Percentiles rank a stretch among this genome's conserved stretches.
phyloP scores from a whole-genome alignment of 345 rosid species.

The Pugionium dolabratum region DNA sequence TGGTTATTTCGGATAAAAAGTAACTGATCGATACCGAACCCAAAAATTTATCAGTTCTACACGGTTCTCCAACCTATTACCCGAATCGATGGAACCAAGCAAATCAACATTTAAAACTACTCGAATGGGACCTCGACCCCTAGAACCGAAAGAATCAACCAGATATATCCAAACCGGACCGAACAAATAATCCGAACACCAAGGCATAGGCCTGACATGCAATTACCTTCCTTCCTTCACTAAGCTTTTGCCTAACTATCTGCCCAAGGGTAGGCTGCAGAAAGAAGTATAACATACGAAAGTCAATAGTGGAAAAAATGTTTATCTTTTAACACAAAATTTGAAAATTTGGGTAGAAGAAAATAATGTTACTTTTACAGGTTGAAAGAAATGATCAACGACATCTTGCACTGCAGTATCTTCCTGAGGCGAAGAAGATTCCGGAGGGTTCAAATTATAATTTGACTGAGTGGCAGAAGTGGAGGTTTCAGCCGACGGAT shows the following conservation, averaged over 20 bases:
- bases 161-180: no score
- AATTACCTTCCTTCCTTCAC: slow-evolving; percentile 88
- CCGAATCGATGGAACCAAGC: no score
- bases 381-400: slow-evolving; percentile 81
- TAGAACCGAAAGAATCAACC: no score
- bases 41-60: no score
- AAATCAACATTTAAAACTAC: no score
- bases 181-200: no score
- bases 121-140: no score
- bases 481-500: slow-evolving; percentile 52
- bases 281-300: slow-evolving; percentile 1
- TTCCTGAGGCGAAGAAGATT: slow-evolving; percentile 51
- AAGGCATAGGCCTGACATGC: not conserved
- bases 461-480: slow-evolving; percentile 49
- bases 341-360: not conserved
- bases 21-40: no score
- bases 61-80: no score
- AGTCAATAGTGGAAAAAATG: not conserved
- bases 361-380: slow-evolving; percentile 57
- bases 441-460: slow-evolving; percentile 45
- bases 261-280: slow-evolving; percentile 82
- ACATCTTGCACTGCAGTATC: slow-evolving; percentile 67
- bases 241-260: slow-evolving; percentile 79
- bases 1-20: no score
- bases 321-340: not conserved